Percentiles rank a stretch among this genome's conserved stretches.
These are phyloP conservation scores for Avena sativa DNA, from an alignment of 176 grass and related monocot genomes.

Conservation along the genomic window DNA sequence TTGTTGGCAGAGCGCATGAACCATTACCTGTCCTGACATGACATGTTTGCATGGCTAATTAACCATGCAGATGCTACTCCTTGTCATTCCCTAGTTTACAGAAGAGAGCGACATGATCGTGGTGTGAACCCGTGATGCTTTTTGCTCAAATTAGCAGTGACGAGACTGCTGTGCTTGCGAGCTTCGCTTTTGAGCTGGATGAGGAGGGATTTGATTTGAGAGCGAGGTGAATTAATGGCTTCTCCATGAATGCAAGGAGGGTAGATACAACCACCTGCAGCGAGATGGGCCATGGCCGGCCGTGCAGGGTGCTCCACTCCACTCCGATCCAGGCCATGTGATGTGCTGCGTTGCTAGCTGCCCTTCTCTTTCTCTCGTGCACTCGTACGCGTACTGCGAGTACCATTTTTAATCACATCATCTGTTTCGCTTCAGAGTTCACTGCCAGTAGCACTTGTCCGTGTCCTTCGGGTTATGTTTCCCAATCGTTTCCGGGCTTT, in stretches of 20 bases:
- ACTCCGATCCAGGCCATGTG: conserved; percentile 34
- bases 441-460: not conserved
- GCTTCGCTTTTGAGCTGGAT: conserved; percentile 33
- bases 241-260: conserved; percentile 42
- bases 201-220: not conserved
- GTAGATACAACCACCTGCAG: conserved; percentile 1
- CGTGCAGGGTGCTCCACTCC: not conserved
- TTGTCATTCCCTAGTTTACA: not conserved
- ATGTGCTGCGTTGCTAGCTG: not conserved
- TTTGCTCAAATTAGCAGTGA: not conserved
- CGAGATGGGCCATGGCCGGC: not conserved
- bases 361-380: conserved; percentile 17
- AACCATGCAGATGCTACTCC: not conserved
- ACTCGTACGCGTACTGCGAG: not conserved
- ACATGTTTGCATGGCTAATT: not conserved
- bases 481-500: too few relatives aligned
- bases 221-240: conserved; percentile 18
- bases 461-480: not conserved
- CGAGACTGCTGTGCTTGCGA: not conserved
- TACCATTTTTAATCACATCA: not conserved
- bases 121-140: not conserved
- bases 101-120: not conserved
- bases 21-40: not conserved
- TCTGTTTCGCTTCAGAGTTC: not conserved
- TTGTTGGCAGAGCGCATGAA: not conserved